A percentile compares a stretch with the other conserved stretches of the same genome.
Evolutionary conservation across 2,329 filamentous ascomycete genomes (phyloP).

Genomic region (Camillea tinctor): DNA sequence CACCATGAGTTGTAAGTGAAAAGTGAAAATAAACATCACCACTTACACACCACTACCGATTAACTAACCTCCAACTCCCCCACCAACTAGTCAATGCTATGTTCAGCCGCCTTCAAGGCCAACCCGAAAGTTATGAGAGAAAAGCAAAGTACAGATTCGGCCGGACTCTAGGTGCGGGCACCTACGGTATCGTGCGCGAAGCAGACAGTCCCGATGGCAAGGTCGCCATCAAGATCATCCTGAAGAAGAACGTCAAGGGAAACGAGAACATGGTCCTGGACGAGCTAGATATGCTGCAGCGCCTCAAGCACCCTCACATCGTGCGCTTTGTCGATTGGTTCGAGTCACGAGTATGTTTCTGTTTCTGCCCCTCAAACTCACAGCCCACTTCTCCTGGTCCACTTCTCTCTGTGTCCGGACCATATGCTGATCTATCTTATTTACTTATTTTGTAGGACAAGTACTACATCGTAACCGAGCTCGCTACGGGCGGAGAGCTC

Average conservation of each 20-base stretch:
- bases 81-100: conserved; percentile 70
- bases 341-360: conserved; percentile 76
- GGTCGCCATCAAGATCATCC: conserved; percentile 96
- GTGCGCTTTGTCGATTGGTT: conserved; percentile 99
- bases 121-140: conserved; percentile 98
- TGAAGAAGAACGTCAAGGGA: conserved; percentile 98
- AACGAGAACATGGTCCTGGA: conserved; percentile 99
- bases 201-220: conserved; percentile 80
- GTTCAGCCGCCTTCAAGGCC: conserved; percentile 93
- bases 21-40: conserved; percentile 5
- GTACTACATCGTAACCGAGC: conserved; percentile 97
- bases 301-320: conserved; percentile 89
- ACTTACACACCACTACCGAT: conserved; percentile 3
- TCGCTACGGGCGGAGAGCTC: conserved; percentile 92
- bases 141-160: conserved; percentile 95
- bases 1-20: conserved; percentile 44
- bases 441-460: conserved; percentile 68
- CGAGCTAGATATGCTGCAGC: conserved; percentile 90
- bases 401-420: neutral
- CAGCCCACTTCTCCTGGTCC: neutral
- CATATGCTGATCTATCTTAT: conserved; percentile 11
- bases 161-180: conserved; percentile 89
- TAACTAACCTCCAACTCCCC: conserved; percentile 6
- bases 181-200: conserved; percentile 97
- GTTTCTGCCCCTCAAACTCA: neutral